Evolutionary conservation across 352 stramenopile genomes (phyloP).

Genomic region (Globisporangium rhizosaccharum): DNA sequence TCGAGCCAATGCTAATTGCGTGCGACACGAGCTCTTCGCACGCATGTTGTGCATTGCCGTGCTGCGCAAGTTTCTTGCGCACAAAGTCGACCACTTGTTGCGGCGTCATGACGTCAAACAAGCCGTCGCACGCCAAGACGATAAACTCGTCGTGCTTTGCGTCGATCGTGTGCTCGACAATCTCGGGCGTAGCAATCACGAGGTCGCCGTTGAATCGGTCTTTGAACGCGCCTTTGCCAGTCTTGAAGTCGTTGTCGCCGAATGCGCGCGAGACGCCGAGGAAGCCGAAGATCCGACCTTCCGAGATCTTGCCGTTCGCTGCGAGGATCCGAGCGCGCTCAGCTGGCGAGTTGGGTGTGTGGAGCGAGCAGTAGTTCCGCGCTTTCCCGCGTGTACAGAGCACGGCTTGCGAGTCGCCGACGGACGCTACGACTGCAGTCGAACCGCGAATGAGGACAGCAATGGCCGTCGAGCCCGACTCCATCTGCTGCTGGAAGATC

Average conservation of each 20-base stretch:
- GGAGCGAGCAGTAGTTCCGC: constrained; percentile 51
- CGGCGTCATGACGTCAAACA: constrained; percentile 83
- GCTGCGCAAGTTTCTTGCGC: constrained; percentile 53
- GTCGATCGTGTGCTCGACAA: constrained; percentile 47
- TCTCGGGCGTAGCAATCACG: constrained; percentile 63
- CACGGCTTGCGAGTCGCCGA: constrained; percentile 79
- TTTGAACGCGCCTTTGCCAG: constrained; percentile 71
- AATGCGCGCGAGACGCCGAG: constrained; percentile 78
- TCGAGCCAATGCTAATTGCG: constrained; percentile 73
- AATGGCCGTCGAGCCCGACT: constrained; percentile 70
- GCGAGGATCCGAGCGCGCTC: constrained; percentile 80
- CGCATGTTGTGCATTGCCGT: constrained; percentile 71
- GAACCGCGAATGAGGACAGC: constrained; percentile 51
- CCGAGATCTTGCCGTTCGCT: constrained; percentile 76
- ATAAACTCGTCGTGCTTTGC: constrained; percentile 70
- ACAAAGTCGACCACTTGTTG: constrained; percentile 85
- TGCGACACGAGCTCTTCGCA: constrained; percentile 80
- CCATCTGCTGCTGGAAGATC: constrained; percentile 66
- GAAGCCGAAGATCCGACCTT: constrained; percentile 83
- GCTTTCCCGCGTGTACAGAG: constrained; percentile 52
- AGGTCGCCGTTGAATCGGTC: constrained; percentile 78
- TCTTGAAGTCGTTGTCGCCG: constrained; percentile 86
- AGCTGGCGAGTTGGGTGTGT: constrained; percentile 57
- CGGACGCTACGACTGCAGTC: constrained; percentile 51
- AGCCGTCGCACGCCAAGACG: constrained; percentile 75